Conservation (phyloP, 495 filamentous ascomycete genomes). For the Lophium mytilinum region DNA sequence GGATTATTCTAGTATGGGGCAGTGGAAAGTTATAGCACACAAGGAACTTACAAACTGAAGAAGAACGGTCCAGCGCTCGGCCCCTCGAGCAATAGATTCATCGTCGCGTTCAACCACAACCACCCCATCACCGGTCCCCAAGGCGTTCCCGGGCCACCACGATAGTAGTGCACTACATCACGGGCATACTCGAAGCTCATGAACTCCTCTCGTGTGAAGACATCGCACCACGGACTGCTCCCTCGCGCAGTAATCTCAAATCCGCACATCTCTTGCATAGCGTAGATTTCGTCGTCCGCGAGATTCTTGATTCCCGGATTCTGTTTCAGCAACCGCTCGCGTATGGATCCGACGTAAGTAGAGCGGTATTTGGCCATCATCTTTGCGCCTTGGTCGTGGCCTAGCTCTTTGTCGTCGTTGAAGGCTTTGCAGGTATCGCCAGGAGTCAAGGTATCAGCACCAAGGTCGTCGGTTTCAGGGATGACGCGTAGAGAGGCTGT, state of each 20-base stretch:
- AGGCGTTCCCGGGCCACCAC: conserved; percentile 50
- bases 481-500: conserved; percentile 43
- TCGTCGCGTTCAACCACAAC: conserved; percentile 55
- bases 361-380: conserved; percentile 42
- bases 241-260: conserved; percentile 50
- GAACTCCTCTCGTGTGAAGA: conserved; percentile 52
- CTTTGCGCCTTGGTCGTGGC: conserved; percentile 43
- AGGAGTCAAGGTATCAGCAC: conserved; percentile 51
- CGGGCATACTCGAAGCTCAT: conserved; percentile 52
- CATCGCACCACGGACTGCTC: conserved; percentile 48
- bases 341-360: conserved; percentile 43
- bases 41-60: conserved; percentile 48
- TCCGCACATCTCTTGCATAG: conserved; percentile 57
- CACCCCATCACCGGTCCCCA: conserved; percentile 53
- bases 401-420: conserved; percentile 37
- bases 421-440: conserved; percentile 51
- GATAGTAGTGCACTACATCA: conserved; percentile 53
- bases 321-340: conserved; percentile 37
- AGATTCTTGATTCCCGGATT: conserved; percentile 36
- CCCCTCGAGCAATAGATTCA: conserved; percentile 41
- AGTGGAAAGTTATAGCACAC: too few species aligned
- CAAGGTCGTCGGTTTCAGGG: conserved; percentile 42
- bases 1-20: too few species aligned
- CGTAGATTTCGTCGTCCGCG: conserved; percentile 44
- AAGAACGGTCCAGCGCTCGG: conserved; percentile 44